phyloP scores from a whole-genome alignment of 768 basidiomycete genomes.

The Russula sp. region DNA sequence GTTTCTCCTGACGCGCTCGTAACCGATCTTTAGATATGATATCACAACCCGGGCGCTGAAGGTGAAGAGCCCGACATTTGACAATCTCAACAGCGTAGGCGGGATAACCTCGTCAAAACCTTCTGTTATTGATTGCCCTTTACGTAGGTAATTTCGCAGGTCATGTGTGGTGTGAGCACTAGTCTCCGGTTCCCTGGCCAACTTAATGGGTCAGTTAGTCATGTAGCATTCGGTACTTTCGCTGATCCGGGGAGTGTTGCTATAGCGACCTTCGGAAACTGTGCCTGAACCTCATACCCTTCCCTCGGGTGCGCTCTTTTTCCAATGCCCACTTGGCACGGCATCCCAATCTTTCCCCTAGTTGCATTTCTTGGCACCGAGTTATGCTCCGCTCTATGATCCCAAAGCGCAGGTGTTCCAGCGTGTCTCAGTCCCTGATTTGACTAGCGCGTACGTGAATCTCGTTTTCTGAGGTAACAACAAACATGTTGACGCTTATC shows the following conservation, averaged over 20 bases:
- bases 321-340: neutral
- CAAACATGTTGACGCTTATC: neutral
- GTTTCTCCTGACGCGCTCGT: neutral
- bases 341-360: conserved; percentile 31
- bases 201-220: conserved; percentile 63
- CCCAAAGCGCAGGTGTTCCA: conserved; percentile 57
- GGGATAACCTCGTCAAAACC: neutral
- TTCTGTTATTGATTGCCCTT: neutral
- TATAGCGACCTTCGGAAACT: conserved; percentile 80
- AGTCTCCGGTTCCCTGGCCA: conserved; percentile 92
- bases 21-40: conserved; percentile 48
- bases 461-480: neutral
- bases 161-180: conserved; percentile 94
- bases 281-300: conserved; percentile 91
- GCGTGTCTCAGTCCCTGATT: conserved; percentile 53
- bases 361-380: conserved; percentile 96
- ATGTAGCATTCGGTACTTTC: neutral
- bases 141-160: conserved; percentile 65
- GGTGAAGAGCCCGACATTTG: conserved; percentile 55
- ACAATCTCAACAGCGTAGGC: conserved; percentile 63
- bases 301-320: conserved; percentile 67
- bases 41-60: conserved; percentile 63
- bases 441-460: conserved; percentile 62
- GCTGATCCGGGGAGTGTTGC: conserved; percentile 1
- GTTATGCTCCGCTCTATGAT: conserved; percentile 85